These are phyloP conservation scores for Fraxinus nigra DNA, from an alignment of 305 asterid species.

Conservation along the genomic window DNA sequence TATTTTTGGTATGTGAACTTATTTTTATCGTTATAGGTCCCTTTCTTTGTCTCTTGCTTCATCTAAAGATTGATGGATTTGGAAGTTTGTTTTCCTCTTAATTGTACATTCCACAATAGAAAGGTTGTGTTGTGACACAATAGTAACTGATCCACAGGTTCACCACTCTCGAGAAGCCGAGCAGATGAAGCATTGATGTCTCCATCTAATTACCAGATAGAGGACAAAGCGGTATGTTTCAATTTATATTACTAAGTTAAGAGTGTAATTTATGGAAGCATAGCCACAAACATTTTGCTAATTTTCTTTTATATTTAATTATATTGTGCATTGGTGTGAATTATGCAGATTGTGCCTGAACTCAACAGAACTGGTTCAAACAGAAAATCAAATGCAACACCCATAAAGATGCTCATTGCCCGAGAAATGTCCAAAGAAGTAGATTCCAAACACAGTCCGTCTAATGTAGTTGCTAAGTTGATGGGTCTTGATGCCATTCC, in stretches of 20 bases:
- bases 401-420: slow-evolving; percentile 90
- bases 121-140: slow-evolving; percentile 22
- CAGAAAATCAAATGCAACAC: slow-evolving; percentile 58
- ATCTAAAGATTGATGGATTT: not conserved
- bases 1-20: slow-evolving; percentile 9
- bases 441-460: slow-evolving; percentile 54
- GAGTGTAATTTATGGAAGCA: slow-evolving; percentile 1
- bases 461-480: slow-evolving; percentile 84
- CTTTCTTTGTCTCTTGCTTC: not conserved
- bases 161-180: slow-evolving; percentile 67
- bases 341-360: slow-evolving; percentile 63
- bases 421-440: slow-evolving; percentile 93
- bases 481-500: slow-evolving; percentile 98
- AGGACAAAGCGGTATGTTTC: slow-evolving; percentile 60
- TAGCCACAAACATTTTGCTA: not conserved
- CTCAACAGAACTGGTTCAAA: slow-evolving; percentile 41
- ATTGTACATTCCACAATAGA: slow-evolving; percentile 1
- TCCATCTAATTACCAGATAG: slow-evolving; percentile 50
- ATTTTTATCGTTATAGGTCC: slow-evolving; percentile 2
- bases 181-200: slow-evolving; percentile 65
- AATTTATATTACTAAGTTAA: slow-evolving; percentile 1
- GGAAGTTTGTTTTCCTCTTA: not conserved
- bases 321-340: slow-evolving; percentile 29
- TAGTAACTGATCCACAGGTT: slow-evolving; percentile 47
- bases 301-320: slow-evolving; percentile 14